Base-by-base conservation (phyloP, 768 basidiomycete species). In the Dacryopinax primogenitus region DNA sequence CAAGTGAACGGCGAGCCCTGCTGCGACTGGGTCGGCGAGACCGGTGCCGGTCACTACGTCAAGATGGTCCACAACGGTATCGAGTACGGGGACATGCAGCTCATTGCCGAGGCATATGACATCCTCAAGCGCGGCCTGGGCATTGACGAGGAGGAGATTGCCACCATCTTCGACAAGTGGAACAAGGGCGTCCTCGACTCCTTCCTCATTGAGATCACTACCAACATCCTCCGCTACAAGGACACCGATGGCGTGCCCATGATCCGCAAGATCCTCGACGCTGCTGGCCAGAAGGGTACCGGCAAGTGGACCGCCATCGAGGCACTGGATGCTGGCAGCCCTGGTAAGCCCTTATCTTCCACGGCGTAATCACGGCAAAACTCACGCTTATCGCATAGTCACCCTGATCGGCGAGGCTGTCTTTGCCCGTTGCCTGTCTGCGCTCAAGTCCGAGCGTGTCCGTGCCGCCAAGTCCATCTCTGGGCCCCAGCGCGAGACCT, bases 171-270 rank as follows among this genome's bases (percentile, higher is more conserved):
- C 79, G 75, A 82, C 63, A 90, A 81, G 73, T 95, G 92, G 96
- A 98, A 99, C 83, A 94, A 84, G 79, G 94, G 96, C 73, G 94
- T 99, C 73, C 90, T 99, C 65, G 95, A 99, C 80, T 98, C 96
- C 41, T 99, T 96, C 90, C 82, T 99, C 73, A 95, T 98, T 70
- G 93, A 99, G 67, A 98, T 99, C 77, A 96, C 96, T 66, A 83
- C 89, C 72, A 91, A 97, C 76, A 94, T 99, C 77, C 86, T 99
- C 75, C 88, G 86, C 73, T 97, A 90, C 83, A 92, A 94, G 74
- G 96, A 98, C 72, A 88, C 91, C 64, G 95, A 98, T 74, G 95
- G 93, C 66, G 83, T 82, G 72, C 89, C 92, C 62, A 84, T 98
- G 69, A 86, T 99, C 68, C 81, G 80, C 71, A 99, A 98, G 79